Evolutionary conservation across 768 basidiomycete species (phyloP), one percentile per base, ranked within the genome.

Genomic region (Hypholoma sublateritium): DNA sequence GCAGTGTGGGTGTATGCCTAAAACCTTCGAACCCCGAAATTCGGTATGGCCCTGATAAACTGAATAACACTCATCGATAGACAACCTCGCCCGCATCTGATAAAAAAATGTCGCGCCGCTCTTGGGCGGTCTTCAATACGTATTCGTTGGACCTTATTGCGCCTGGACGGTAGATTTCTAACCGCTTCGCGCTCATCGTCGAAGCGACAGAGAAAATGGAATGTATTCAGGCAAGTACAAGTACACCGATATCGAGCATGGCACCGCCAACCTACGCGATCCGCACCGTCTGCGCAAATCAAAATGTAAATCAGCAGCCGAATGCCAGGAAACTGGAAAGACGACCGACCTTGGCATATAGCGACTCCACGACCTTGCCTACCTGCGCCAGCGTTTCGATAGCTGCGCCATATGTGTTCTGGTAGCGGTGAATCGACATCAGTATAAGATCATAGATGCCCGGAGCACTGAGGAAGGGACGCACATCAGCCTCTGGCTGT

Each of bases 341-440:
- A 42, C 7, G 5, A 57, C 57, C 8, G 7, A 76, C 79, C 84
- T 97, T 96, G 13, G 90, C 92, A 66, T 96, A 97, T 57, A 97
- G 70, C 51, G 89, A 89, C 62, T 94, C 91, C 5, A 99, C 95
- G n/a, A 98, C 93, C 65, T 95, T 93, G 41, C 89, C 86, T 0
- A 97, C 88, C 67, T 98, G 89, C 66, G 85, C 91, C 57, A 98
- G 77, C 11, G 95, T 97, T 49, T 91, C 84, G 57, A 98, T 89
- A 11, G 93, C 93, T 3, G 91, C 87, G 1, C 88, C 87, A 68
- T 98, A 98, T 53, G 90, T 86, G 56, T 88, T 86, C 95, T 97
- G 64, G n/a, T n/a, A n/a, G 46, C 25, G 22, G 8, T 19, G 12
- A 41, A 22, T 22, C 16, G 7, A 21, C 19, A 21, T 50, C 43